These are phyloP conservation scores for Nakazawaea ishiwadae DNA, from an alignment of 805 yeast genomes.

Conservation along the genomic window DNA sequence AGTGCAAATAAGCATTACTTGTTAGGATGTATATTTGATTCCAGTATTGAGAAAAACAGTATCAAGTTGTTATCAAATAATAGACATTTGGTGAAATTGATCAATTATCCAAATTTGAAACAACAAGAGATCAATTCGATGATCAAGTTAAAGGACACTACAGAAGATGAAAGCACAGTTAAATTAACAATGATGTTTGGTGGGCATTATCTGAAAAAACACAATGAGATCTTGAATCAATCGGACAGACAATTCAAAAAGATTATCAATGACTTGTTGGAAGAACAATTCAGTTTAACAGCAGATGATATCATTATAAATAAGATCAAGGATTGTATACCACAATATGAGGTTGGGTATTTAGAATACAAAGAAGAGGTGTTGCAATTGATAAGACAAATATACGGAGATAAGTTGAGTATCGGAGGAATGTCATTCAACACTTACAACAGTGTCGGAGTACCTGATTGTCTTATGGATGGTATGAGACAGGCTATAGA, in stretches of 20 bases:
- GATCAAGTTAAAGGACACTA: conserved; percentile 11
- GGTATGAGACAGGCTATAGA: conserved; percentile 54
- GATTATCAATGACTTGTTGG: conserved; percentile 7
- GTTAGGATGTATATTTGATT: conserved; percentile 88
- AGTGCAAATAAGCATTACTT: conserved; percentile 49
- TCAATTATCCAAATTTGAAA: conserved; percentile 16
- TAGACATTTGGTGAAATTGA: conserved; percentile 14
- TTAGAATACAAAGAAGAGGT: conserved; percentile 34
- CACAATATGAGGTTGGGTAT: conserved; percentile 76
- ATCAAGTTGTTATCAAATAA: conserved; percentile 7
- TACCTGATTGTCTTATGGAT: conserved; percentile 77
- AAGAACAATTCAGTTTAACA: conserved; percentile 33
- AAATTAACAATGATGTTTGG: conserved; percentile 90
- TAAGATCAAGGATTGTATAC: conserved; percentile 57
- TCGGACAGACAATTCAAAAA: conserved; percentile 10
- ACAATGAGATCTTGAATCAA: conserved; percentile 4
- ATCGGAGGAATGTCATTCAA: conserved; percentile 81
- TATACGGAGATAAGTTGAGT: conserved; percentile 38
- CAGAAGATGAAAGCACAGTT: conserved; percentile 37
- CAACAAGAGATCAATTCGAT: conserved; percentile 15
- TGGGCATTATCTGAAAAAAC: conserved; percentile 45
- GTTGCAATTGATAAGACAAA: conserved; percentile 25
- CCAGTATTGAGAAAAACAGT: conserved; percentile 67
- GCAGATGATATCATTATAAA: conserved; percentile 17
- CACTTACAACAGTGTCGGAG: conserved; percentile 63